A percentile compares a stretch with the other conserved stretches of the same genome.
Evolutionary conservation across 345 rosid species (phyloP).

Genomic region (Boechera stricta): DNA sequence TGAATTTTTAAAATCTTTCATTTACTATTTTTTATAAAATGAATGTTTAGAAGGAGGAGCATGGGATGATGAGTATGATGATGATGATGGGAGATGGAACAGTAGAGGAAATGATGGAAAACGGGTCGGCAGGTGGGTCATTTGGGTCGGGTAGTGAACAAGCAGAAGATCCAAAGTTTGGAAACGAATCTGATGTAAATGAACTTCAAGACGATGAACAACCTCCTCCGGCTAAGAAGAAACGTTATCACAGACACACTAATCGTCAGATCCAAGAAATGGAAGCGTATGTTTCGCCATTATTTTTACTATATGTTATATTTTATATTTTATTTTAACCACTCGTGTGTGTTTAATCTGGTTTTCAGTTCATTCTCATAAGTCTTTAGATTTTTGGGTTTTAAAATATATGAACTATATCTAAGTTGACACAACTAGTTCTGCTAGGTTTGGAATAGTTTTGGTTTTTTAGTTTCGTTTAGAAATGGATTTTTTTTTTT

Average conservation of each 20-base stretch:
- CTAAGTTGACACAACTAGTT: not conserved
- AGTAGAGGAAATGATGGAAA: constrained; percentile 74
- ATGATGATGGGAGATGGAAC: constrained; percentile 61
- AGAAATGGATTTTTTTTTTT: not conserved
- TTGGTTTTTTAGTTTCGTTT: constrained; percentile 6
- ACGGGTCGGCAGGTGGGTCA: constrained; percentile 84
- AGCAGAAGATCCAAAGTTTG: constrained; percentile 64
- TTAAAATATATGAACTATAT: not conserved
- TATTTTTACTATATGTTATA: not conserved
- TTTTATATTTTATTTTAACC: not conserved
- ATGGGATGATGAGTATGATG: constrained; percentile 55
- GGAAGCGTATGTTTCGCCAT: constrained; percentile 73
- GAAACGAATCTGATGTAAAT: constrained; percentile 54
- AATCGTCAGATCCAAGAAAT: constrained; percentile 93
- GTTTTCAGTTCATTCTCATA: constrained; percentile 1
- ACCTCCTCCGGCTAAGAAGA: constrained; percentile 65
- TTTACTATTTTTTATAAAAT: not conserved
- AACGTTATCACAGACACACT: constrained; percentile 94
- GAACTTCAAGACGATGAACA: constrained; percentile 50
- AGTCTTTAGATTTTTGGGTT: not conserved
- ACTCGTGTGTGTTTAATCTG: not conserved
- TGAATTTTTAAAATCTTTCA: not conserved
- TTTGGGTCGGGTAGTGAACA: constrained; percentile 90
- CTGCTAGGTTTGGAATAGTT: not conserved
- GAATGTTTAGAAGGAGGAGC: constrained; percentile 68